phyloP scores from a whole-genome alignment of 2,329 filamentous ascomycete species.

The Pyricularia grisea region DNA sequence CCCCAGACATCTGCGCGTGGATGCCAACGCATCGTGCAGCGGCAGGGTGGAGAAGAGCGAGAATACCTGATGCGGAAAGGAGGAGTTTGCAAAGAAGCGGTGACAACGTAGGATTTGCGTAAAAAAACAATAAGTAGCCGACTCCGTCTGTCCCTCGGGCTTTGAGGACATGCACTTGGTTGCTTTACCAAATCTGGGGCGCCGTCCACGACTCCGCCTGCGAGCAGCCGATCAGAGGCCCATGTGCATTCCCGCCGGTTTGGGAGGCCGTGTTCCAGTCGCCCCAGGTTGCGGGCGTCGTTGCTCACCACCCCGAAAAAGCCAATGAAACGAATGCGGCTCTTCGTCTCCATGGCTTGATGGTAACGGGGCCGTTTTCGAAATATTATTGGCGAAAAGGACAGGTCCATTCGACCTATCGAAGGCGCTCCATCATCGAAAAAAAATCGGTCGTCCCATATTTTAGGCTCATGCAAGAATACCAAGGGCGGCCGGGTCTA shows the following conservation, averaged over 20 bases:
- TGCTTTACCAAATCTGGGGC: neutral
- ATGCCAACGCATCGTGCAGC: slow-evolving; percentile 27
- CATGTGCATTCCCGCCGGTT: neutral
- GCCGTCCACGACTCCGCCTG: neutral
- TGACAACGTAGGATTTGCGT: neutral
- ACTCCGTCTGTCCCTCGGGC: neutral
- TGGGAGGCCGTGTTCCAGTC: neutral
- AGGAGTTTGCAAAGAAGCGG: neutral
- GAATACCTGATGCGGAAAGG: neutral
- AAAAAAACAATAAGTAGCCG: neutral
- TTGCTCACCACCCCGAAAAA: neutral
- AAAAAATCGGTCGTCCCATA: slow-evolving; percentile 16
- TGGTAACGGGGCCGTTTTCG: slow-evolving; percentile 9
- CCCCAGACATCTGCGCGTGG: slow-evolving; percentile 13
- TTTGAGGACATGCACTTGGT: neutral
- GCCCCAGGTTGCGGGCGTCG: neutral
- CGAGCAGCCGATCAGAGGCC: neutral
- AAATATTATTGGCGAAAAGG: slow-evolving; percentile 19
- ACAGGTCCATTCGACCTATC: slow-evolving; percentile 11
- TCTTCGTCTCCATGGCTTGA: slow-evolving; percentile 18
- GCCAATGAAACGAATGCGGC: slow-evolving; percentile 14
- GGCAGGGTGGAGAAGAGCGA: slow-evolving; percentile 18
- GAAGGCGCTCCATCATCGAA: slow-evolving; percentile 14
- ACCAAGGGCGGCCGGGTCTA: slow-evolving; percentile 2
- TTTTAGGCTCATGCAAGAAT: slow-evolving; percentile 7